Conservation (phyloP, 805 yeast genomes). For the Wickerhamiella kurtzmanii region DNA sequence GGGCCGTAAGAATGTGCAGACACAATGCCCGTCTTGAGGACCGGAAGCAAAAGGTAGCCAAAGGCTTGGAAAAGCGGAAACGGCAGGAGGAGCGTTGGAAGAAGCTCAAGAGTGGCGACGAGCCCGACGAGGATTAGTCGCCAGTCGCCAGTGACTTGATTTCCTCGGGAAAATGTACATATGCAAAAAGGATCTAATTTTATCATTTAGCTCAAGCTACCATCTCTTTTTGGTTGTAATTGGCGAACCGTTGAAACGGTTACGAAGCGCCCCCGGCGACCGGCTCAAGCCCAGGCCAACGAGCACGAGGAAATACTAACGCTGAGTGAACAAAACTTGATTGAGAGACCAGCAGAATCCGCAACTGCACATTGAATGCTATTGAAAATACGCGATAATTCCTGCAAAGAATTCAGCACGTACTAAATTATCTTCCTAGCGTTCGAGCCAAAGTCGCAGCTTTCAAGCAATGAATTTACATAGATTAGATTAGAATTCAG, state of each 20-base stretch:
- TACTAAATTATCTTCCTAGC: no score
- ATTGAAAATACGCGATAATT: neutral
- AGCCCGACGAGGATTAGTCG: constrained; percentile 41
- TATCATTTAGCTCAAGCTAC: no score
- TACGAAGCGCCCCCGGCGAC: no score
- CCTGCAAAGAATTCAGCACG: neutral
- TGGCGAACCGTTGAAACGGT: no score
- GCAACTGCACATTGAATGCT: no score
- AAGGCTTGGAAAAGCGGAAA: constrained; percentile 44
- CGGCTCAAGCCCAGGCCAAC: no score
- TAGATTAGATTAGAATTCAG: neutral
- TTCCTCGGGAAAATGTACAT: neutral
- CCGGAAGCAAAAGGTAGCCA: constrained; percentile 33
- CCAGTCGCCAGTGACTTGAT: no score
- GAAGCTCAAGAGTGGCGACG: constrained; percentile 44
- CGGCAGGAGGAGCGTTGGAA: constrained; percentile 44
- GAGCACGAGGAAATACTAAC: no score
- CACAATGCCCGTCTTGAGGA: constrained; percentile 63
- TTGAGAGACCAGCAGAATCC: no score
- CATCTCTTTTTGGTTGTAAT: no score
- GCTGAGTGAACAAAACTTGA: no score
- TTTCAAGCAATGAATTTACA: neutral
- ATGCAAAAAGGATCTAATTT: no score
- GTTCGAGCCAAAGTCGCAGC: neutral
- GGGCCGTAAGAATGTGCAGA: constrained; percentile 63